Evolutionary conservation across 257 asterid genomes (phyloP), one percentile per base, ranked within the genome.

Genomic region (Fraxinus quadrangulata): DNA sequence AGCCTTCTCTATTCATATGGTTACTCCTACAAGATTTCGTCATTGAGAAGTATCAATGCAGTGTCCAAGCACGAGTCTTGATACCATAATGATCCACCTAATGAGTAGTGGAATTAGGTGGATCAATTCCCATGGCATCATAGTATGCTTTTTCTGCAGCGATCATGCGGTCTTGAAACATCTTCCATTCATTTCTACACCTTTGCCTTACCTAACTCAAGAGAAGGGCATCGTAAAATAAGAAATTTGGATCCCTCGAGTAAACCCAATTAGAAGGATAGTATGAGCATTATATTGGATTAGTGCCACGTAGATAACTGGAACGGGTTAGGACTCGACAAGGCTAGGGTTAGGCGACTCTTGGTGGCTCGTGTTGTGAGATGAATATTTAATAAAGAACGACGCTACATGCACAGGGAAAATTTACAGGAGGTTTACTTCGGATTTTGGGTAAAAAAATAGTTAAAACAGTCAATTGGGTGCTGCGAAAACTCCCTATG

Each of bases 161-260:
- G 34, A 77, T 71, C 84, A 95, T 24, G 3, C 99, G 90, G 70
- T 91, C 92, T 70, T 83, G 95, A 84, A 95, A 89, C 89, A 91
- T 83, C 3, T 78, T 40, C 99, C 99, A 95, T 83, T 95, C 98
- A 10, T 80, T 86, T 75, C 86, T 86, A 63, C 99, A 95, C 88
- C 99, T 90, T 70, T 89, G 91, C 68, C 96, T 81, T 40, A 93
- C 99, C 99, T 92, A 78, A 70, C n/a, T 6, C 77, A 54, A 49
- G 6, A 45, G 30, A 13, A 30, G 61, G 0, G 45, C 13, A 1
- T 61, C 10, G 36, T 33, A 63, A 23, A 63, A 12, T 10, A 63
- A 23, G 34, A 54, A n/a, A 61, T 10, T 51, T 51, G 61, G 8
- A 51, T 51, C 63, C 63, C n/a, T 10, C 21, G 9, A 42, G 51